Percentiles rank a stretch among this genome's conserved stretches.
Conservation (phyloP, 2,329 filamentous ascomycete genomes). For the Colletotrichum agaves region DNA sequence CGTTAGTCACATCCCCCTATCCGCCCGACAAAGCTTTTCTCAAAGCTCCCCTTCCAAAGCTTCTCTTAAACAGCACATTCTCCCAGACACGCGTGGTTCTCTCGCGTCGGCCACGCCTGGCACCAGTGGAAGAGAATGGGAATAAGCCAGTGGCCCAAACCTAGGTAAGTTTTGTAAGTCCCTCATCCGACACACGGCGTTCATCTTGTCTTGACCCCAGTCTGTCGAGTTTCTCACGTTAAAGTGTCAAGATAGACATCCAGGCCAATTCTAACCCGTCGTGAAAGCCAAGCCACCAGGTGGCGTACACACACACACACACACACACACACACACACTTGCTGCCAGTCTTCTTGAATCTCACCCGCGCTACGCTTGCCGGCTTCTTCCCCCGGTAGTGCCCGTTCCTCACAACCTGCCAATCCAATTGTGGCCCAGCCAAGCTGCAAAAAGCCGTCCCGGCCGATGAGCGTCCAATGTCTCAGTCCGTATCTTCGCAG, state of each 20-base stretch:
- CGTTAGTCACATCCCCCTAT: neutral
- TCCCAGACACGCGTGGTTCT: slow-evolving; percentile 1
- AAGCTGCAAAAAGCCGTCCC: slow-evolving; percentile 25
- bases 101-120: neutral
- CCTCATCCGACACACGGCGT: slow-evolving; percentile 32
- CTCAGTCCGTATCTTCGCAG: slow-evolving; percentile 17
- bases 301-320: slow-evolving; percentile 16
- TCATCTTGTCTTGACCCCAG: slow-evolving; percentile 20
- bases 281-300: slow-evolving; percentile 16
- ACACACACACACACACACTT: slow-evolving; percentile 16
- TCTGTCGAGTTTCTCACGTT: neutral
- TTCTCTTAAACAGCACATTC: neutral
- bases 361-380: neutral
- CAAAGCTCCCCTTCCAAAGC: neutral
- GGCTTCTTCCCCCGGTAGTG: slow-evolving; percentile 5
- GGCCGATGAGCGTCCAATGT: slow-evolving; percentile 22
- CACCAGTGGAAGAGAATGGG: slow-evolving; percentile 13
- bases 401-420: neutral
- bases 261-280: slow-evolving; percentile 6
- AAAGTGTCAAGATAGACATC: neutral
- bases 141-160: slow-evolving; percentile 11
- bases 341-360: neutral
- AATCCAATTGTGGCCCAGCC: neutral
- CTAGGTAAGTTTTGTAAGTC: slow-evolving; percentile 2
- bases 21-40: neutral